Percentiles rank a stretch among this genome's conserved stretches.
Evolutionary conservation across 495 filamentous ascomycete genomes (phyloP).

Genomic region (Saxophila tyrrhenica): DNA sequence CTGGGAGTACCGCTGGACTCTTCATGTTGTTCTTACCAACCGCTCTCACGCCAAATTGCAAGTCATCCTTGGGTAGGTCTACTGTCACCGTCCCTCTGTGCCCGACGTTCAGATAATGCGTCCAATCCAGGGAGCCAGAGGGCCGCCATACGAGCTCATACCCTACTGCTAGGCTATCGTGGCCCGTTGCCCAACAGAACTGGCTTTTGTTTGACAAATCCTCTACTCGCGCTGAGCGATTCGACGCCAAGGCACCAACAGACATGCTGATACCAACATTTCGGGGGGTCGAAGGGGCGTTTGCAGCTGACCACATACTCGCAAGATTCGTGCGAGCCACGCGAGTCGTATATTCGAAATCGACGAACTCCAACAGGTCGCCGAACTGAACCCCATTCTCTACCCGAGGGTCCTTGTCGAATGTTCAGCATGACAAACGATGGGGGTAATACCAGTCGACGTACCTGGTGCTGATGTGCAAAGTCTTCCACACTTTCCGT

Average conservation of each 20-base stretch:
- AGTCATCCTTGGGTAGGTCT: constrained; percentile 41
- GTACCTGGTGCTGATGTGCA: constrained; percentile 45
- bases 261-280: constrained; percentile 38
- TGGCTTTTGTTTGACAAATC: constrained; percentile 33
- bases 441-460: no score
- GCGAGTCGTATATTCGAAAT: constrained; percentile 40
- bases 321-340: constrained; percentile 41
- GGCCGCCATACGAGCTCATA: constrained; percentile 44
- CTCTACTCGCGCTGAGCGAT: constrained; percentile 9
- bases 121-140: constrained; percentile 11
- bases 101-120: constrained; percentile 14
- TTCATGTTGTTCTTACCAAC: constrained; percentile 36
- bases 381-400: constrained; percentile 39
- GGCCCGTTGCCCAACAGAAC: constrained; percentile 33
- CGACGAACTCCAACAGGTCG: constrained; percentile 41
- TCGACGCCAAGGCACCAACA: constrained; percentile 13
- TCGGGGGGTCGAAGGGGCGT: constrained; percentile 33
- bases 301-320: constrained; percentile 38
- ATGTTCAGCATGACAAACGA: no score
- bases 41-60: constrained; percentile 40
- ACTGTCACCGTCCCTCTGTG: constrained; percentile 31
- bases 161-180: constrained; percentile 21
- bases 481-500: constrained; percentile 45
- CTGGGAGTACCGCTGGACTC: constrained; percentile 33
- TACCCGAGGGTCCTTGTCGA: constrained; percentile 36